These are phyloP conservation scores for Hypericum androsaemum DNA, from an alignment of 345 rosid genomes.

Conservation along the genomic window DNA sequence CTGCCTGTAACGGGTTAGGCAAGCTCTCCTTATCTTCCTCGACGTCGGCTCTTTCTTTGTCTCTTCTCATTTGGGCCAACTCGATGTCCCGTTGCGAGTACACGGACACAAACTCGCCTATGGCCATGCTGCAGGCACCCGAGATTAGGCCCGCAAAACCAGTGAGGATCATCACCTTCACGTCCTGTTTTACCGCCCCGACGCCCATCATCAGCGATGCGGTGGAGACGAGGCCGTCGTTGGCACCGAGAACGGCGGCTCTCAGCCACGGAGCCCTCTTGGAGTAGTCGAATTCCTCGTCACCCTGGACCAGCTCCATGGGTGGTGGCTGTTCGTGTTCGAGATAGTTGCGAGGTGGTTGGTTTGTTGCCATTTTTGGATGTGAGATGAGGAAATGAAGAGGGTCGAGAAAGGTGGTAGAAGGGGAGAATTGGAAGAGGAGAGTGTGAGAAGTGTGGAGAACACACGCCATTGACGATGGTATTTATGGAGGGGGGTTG, in stretches of 20 bases:
- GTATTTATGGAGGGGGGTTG: conserved; percentile 10
- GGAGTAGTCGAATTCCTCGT: conserved; percentile 31
- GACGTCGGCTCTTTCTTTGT: conserved; percentile 4
- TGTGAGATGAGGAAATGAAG: conserved; percentile 8
- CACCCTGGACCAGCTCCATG: neutral
- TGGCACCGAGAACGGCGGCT: conserved; percentile 74
- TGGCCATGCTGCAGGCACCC: conserved; percentile 80
- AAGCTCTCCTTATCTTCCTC: conserved; percentile 17
- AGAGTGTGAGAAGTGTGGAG: conserved; percentile 18
- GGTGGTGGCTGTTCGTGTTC: neutral
- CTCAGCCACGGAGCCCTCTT: conserved; percentile 76
- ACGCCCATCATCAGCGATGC: conserved; percentile 81
- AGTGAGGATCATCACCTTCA: conserved; percentile 49
- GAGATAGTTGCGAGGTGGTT: conserved; percentile 1
- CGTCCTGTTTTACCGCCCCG: conserved; percentile 53
- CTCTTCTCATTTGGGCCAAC: conserved; percentile 46
- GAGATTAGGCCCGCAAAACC: conserved; percentile 72
- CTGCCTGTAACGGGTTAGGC: conserved; percentile 33
- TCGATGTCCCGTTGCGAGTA: conserved; percentile 61
- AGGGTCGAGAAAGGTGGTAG: conserved; percentile 13
- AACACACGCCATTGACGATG: conserved; percentile 24
- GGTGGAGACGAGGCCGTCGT: conserved; percentile 68
- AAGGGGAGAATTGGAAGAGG: neutral
- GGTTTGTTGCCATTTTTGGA: conserved; percentile 4
- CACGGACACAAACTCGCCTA: conserved; percentile 78